These are phyloP conservation scores for Mycena pura DNA, from an alignment of 768 basidiomycete genomes.

Conservation along the genomic window DNA sequence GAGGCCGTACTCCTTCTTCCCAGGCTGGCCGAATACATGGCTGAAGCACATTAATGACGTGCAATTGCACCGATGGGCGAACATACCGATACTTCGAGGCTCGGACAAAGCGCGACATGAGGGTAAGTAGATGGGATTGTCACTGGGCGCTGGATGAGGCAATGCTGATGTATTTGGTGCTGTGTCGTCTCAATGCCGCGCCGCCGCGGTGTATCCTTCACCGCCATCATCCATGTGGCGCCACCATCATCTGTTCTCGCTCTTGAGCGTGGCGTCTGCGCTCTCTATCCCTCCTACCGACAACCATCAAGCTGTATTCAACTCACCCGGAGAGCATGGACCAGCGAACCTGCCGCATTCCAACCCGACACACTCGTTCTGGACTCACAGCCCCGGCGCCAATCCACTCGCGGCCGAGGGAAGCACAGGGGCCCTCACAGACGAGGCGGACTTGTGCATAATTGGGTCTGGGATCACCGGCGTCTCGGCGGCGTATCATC, in stretches of 20 bases:
- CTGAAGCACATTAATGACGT: slow-evolving; percentile 44
- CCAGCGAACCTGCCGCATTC: slow-evolving; percentile 53
- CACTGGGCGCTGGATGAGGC: slow-evolving; percentile 1
- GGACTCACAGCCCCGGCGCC: slow-evolving; percentile 64
- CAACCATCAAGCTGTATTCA: not conserved
- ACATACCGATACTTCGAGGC: slow-evolving; percentile 85
- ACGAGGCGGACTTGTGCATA: slow-evolving; percentile 74
- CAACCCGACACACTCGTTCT: slow-evolving; percentile 76
- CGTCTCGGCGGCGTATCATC: slow-evolving; percentile 75
- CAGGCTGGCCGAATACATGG: slow-evolving; percentile 89
- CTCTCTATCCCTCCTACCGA: not conserved
- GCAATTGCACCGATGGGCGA: slow-evolving; percentile 1
- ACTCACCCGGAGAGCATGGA: not conserved
- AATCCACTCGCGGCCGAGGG: slow-evolving; percentile 75
- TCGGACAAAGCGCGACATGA: slow-evolving; percentile 87
- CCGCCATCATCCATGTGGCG: slow-evolving; percentile 13
- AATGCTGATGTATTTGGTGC: not conserved
- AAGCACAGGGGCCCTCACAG: slow-evolving; percentile 63
- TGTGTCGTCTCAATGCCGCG: no score
- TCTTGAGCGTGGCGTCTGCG: not conserved
- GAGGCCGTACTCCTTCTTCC: slow-evolving; percentile 82
- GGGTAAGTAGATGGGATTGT: not conserved
- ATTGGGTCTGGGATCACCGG: slow-evolving; percentile 86
- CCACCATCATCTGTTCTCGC: not conserved
- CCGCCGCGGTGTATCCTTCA: no score